Evolutionary conservation across 2,329 filamentous ascomycete genomes (phyloP).

Genomic region (Aspergillus vadensis): DNA sequence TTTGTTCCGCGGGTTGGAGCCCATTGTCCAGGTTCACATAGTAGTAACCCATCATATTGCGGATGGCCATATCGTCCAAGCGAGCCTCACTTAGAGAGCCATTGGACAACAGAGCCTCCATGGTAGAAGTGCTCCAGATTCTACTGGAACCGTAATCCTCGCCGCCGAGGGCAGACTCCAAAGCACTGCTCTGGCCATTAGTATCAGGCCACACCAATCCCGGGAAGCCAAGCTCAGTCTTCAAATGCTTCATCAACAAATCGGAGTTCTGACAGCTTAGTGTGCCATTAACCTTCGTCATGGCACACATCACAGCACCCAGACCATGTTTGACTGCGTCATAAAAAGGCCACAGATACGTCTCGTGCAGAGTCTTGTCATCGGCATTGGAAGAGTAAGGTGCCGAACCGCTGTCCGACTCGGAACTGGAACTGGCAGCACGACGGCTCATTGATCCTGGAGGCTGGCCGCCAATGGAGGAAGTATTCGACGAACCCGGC

Average conservation of each 20-base stretch:
- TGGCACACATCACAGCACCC: conserved; percentile 21
- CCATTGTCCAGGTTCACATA: conserved; percentile 32
- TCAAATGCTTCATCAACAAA: conserved; percentile 14
- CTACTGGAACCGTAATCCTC: conserved; percentile 13
- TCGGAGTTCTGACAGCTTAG: conserved; percentile 14
- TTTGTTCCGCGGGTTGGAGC: neutral
- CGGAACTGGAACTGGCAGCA: neutral
- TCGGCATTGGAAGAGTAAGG: conserved; percentile 18
- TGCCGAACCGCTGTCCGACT: neutral
- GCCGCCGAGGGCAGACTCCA: conserved; percentile 3
- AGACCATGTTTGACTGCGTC: conserved; percentile 16
- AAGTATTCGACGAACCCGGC: neutral
- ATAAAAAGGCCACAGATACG: conserved; percentile 20
- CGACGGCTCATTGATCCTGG: neutral
- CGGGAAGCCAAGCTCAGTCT: conserved; percentile 18
- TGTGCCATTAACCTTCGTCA: conserved; percentile 15
- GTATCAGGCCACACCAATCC: conserved; percentile 19
- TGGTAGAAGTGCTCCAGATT: conserved; percentile 10
- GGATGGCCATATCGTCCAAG: conserved; percentile 50
- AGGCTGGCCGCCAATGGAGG: neutral
- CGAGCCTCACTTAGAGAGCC: conserved; percentile 43
- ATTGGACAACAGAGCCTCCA: conserved; percentile 28
- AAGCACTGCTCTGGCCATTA: conserved; percentile 11
- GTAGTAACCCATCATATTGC: conserved; percentile 52
- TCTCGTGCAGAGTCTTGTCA: conserved; percentile 18